Conservation (phyloP, 371 early-diverging fungal genomes). For the Fennellomyces sp. region DNA sequence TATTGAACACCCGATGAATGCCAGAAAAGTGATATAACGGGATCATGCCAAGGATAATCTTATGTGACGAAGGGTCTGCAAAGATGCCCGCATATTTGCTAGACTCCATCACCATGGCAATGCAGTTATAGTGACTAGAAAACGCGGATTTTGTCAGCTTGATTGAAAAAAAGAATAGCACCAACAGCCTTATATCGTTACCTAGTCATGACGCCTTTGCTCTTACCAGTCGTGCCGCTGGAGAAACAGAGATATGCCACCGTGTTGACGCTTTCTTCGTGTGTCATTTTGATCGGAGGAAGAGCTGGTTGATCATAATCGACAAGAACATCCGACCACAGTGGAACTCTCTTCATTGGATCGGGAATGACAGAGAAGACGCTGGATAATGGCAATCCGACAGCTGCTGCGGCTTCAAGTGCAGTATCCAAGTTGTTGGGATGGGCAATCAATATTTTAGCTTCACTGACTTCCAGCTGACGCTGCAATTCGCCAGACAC, state of each 20-base stretch:
- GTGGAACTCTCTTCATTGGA: conserved; percentile 4
- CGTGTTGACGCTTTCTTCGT: conserved; percentile 7
- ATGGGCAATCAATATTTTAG: conserved; percentile 52
- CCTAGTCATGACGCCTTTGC: conserved; percentile 27
- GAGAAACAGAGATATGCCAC: conserved; percentile 22
- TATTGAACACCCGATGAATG: conserved; percentile 2
- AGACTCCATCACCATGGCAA: conserved; percentile 9
- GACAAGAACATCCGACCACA: conserved; percentile 13
- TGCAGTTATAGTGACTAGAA: conserved; percentile 11
- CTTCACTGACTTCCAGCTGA: conserved; percentile 67
- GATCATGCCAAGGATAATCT: background rate
- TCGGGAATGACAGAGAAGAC: conserved; percentile 11
- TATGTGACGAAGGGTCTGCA: background rate
- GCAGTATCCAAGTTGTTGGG: conserved; percentile 46
- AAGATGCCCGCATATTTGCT: background rate
- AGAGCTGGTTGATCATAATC: conserved; percentile 1
- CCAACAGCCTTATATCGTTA: no score
- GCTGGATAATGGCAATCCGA: conserved; percentile 32
- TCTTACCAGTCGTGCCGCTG: conserved; percentile 28
- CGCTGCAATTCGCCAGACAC: conserved; percentile 67
- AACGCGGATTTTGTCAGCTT: no score
- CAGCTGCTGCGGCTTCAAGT: conserved; percentile 48
- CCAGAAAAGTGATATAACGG: conserved; percentile 16
- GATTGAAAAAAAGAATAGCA: no score
- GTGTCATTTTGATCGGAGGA: conserved; percentile 3